A percentile compares a stretch with the other conserved stretches of the same genome.
Evolutionary conservation across 2,329 filamentous ascomycete genomes (phyloP).

Genomic region (Tothia fuscella): DNA sequence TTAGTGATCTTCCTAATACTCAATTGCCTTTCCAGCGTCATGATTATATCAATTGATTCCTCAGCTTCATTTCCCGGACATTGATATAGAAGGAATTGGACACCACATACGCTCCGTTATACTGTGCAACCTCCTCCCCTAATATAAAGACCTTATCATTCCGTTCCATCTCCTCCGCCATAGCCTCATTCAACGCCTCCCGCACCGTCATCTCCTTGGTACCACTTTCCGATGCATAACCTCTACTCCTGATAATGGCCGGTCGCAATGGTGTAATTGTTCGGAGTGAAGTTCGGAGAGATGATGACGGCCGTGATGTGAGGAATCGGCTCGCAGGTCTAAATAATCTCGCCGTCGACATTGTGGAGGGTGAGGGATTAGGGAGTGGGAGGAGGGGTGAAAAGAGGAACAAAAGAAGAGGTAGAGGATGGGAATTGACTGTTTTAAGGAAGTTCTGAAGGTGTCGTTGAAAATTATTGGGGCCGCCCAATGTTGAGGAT

Average conservation of each 20-base stretch:
- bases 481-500: no score
- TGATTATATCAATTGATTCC: no score
- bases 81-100: constrained; percentile 12
- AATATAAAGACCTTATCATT: constrained; percentile 94
- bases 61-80: no score
- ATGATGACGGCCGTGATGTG: constrained; percentile 41
- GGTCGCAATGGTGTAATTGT: constrained; percentile 34
- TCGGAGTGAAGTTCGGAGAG: constrained; percentile 42
- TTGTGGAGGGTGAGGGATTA: constrained; percentile 20
- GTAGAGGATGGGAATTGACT: no score
- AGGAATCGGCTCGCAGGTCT: constrained; percentile 52
- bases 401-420: no score
- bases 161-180: constrained; percentile 89
- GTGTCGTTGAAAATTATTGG: no score
- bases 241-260: constrained; percentile 35
- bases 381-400: not conserved
- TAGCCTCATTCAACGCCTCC: constrained; percentile 94
- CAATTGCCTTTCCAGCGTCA: not conserved
- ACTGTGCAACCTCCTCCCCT: constrained; percentile 97
- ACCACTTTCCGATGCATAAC: constrained; percentile 48
- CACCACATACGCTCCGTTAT: constrained; percentile 76
- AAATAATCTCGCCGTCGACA: constrained; percentile 50
- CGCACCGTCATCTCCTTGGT: constrained; percentile 91
- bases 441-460: no score
- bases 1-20: no score